These are phyloP conservation scores for Talaromyces atroroseus DNA, from an alignment of 2,329 filamentous ascomycete genomes.

Conservation along the genomic window DNA sequence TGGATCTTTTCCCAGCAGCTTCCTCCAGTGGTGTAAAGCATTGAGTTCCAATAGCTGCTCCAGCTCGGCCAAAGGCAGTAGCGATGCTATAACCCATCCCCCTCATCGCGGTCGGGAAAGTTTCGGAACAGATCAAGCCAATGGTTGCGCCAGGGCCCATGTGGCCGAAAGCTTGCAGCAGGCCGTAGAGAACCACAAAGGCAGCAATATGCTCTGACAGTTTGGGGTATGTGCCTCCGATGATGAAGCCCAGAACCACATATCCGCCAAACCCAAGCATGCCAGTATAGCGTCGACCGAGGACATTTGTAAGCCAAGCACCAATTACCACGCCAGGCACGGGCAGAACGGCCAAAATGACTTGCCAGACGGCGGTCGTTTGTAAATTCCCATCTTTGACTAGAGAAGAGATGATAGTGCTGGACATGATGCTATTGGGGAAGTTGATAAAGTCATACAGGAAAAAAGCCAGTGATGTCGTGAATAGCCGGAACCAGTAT, in stretches of 20 bases:
- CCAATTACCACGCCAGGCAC: slow-evolving; percentile 31
- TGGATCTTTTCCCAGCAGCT: slow-evolving; percentile 24
- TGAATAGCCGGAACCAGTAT: slow-evolving; percentile 25
- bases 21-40: slow-evolving; percentile 29
- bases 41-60: slow-evolving; percentile 31
- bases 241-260: slow-evolving; percentile 27
- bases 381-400: slow-evolving; percentile 28
- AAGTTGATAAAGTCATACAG: slow-evolving; percentile 37
- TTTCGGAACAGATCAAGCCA: slow-evolving; percentile 28
- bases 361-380: slow-evolving; percentile 31
- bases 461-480: slow-evolving; percentile 31
- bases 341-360: slow-evolving; percentile 29
- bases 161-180: slow-evolving; percentile 29
- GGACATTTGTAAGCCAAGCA: slow-evolving; percentile 28
- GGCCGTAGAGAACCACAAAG: slow-evolving; percentile 31
- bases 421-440: slow-evolving; percentile 33
- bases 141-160: slow-evolving; percentile 33
- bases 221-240: slow-evolving; percentile 24
- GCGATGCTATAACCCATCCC: slow-evolving; percentile 30
- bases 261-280: slow-evolving; percentile 28
- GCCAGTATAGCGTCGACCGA: slow-evolving; percentile 27
- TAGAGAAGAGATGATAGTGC: slow-evolving; percentile 29
- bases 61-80: slow-evolving; percentile 30
- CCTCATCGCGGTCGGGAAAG: slow-evolving; percentile 29
- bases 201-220: slow-evolving; percentile 25